phyloP scores from a whole-genome alignment of 345 rosid genomes.

The Brassica incana region DNA sequence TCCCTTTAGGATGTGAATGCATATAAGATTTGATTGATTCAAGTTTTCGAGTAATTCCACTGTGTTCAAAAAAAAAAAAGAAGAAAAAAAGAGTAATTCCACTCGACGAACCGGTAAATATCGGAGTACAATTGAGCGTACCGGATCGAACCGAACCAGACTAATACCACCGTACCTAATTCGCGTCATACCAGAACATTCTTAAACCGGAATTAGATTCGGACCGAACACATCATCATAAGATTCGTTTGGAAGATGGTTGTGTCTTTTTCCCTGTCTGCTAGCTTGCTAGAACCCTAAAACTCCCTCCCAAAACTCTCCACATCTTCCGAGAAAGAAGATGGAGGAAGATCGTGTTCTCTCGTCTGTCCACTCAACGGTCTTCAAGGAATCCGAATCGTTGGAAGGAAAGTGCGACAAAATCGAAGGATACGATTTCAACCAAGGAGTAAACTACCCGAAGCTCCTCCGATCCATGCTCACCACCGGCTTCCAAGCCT shows the following conservation, averaged over 20 bases:
- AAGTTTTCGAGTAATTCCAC: not conserved
- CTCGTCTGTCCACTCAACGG: conserved; percentile 60
- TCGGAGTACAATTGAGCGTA: not conserved
- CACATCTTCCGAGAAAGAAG: conserved; percentile 6
- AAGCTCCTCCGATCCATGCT: conserved; percentile 70
- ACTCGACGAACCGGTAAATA: not conserved
- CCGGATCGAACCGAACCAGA: not conserved
- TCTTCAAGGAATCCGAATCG: conserved; percentile 75
- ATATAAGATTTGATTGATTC: conserved; percentile 2
- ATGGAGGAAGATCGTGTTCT: conserved; percentile 55
- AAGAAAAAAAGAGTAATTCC: not conserved
- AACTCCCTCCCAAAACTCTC: conserved; percentile 21
- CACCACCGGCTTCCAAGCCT: conserved; percentile 92
- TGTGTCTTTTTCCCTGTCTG: not conserved
- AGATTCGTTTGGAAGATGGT: conserved; percentile 9
- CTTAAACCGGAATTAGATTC: conserved; percentile 18
- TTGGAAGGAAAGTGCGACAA: conserved; percentile 60
- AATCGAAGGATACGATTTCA: conserved; percentile 86
- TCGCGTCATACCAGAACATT: not conserved
- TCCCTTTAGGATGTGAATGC: not conserved
- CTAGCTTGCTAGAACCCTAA: conserved; percentile 26
- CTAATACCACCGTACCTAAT: not conserved
- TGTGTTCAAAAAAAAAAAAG: too few species aligned
- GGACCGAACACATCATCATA: conserved; percentile 5
- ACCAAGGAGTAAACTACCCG: conserved; percentile 59